A percentile compares a stretch with the other conserved stretches of the same genome.
Evolutionary conservation across 2,329 filamentous ascomycete species (phyloP).

Genomic region (Alternaria conjuncta): DNA sequence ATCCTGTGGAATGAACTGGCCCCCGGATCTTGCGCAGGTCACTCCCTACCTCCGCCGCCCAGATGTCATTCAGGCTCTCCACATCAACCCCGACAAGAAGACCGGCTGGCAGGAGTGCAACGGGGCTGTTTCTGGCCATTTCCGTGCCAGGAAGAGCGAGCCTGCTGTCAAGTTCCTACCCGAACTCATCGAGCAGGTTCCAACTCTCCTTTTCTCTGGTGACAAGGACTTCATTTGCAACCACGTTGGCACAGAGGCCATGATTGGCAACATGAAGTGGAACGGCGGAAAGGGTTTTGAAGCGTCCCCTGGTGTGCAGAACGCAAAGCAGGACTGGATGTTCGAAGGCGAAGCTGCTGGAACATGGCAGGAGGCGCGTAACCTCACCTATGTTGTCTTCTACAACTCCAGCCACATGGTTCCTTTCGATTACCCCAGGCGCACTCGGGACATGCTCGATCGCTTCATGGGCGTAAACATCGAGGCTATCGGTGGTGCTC

Average conservation of each 20-base stretch:
- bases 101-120: conserved; percentile 93
- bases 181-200: conserved; percentile 75
- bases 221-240: conserved; percentile 97
- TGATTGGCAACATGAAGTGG: conserved; percentile 92
- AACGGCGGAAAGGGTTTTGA: conserved; percentile 93
- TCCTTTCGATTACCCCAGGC: conserved; percentile 87
- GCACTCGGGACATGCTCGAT: conserved; percentile 94
- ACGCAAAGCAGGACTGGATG: conserved; percentile 90
- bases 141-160: conserved; percentile 72
- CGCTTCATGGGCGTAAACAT: conserved; percentile 95
- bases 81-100: conserved; percentile 80
- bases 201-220: conserved; percentile 88
- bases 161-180: conserved; percentile 79
- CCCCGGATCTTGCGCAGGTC: conserved; percentile 78
- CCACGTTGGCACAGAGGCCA: conserved; percentile 87
- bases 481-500: conserved; percentile 79
- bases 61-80: conserved; percentile 81
- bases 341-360: conserved; percentile 89
- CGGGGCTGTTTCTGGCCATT: conserved; percentile 75
- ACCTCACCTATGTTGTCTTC: conserved; percentile 93
- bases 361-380: conserved; percentile 92
- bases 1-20: conserved; percentile 97
- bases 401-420: conserved; percentile 99
- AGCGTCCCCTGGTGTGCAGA: conserved; percentile 82
- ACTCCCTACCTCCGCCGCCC: conserved; percentile 82